These are phyloP conservation scores for Dicorynia guianensis DNA, from an alignment of 306 rosid species.

Conservation along the genomic window DNA sequence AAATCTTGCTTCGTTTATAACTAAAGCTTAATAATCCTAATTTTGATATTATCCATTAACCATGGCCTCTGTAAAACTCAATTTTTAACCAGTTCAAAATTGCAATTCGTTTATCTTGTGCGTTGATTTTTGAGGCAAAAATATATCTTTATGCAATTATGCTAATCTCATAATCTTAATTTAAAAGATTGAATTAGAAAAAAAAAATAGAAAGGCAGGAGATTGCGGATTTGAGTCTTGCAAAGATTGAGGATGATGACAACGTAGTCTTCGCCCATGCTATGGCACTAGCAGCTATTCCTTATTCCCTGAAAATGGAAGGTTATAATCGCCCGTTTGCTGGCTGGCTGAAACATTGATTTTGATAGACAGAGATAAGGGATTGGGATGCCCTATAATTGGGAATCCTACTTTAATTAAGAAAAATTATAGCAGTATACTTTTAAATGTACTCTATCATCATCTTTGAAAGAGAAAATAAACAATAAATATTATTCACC, in stretches of 20 bases:
- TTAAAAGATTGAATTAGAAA: background rate
- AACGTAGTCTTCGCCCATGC: conserved; percentile 12
- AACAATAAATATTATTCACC: too few species aligned
- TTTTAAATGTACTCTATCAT: too few species aligned
- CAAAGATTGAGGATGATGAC: background rate
- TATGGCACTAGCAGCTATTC: conserved; percentile 25
- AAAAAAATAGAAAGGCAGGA: too few species aligned
- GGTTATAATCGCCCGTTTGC: conserved; percentile 38
- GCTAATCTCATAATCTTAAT: background rate
- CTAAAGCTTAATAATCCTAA: background rate
- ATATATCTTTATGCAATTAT: background rate
- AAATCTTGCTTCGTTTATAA: too few species aligned
- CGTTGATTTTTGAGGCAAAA: background rate
- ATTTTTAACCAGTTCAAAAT: background rate
- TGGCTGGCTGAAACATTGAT: background rate
- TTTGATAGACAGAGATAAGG: background rate
- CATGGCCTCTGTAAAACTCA: background rate
- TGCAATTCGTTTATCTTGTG: background rate
- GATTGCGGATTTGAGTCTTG: too few species aligned
- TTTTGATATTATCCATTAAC: background rate
- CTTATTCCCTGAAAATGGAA: conserved; percentile 22
- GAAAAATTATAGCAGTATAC: too few species aligned
- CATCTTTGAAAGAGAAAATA: too few species aligned
- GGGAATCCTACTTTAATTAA: too few species aligned
- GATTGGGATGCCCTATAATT: too few species aligned